These are phyloP conservation scores for Neurospora sp. DNA, from an alignment of 495 filamentous ascomycete species.

Conservation along the genomic window DNA sequence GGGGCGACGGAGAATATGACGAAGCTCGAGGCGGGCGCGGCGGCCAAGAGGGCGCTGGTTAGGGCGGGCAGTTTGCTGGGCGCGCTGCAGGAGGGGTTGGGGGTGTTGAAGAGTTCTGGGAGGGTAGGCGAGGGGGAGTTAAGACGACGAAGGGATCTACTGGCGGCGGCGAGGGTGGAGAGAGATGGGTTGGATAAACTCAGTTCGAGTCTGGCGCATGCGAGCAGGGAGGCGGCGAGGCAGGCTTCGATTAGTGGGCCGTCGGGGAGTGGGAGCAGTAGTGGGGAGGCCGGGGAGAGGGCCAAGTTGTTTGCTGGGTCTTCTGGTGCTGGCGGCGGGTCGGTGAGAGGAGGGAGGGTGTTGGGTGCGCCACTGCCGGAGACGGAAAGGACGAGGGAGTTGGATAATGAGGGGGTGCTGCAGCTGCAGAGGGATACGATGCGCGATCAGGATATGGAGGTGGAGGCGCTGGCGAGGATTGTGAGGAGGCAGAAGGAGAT, in stretches of 20 bases:
- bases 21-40: slow-evolving; percentile 56
- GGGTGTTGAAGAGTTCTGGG: slow-evolving; percentile 32
- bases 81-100: slow-evolving; percentile 63
- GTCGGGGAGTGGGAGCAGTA: slow-evolving; percentile 6
- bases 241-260: not conserved
- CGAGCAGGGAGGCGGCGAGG: slow-evolving; percentile 16
- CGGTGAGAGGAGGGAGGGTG: slow-evolving; percentile 47
- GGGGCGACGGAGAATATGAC: slow-evolving; percentile 49
- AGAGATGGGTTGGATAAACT: slow-evolving; percentile 78
- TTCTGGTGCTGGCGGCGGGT: not conserved
- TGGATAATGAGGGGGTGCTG: slow-evolving; percentile 83
- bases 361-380: slow-evolving; percentile 70
- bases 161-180: slow-evolving; percentile 71
- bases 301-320: slow-evolving; percentile 22
- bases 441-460: slow-evolving; percentile 72
- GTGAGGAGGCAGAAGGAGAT: slow-evolving; percentile 77
- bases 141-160: slow-evolving; percentile 65
- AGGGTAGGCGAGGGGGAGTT: slow-evolving; percentile 79
- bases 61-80: slow-evolving; percentile 58
- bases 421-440: slow-evolving; percentile 79
- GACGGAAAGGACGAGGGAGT: slow-evolving; percentile 75
- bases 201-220: slow-evolving; percentile 54
- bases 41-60: slow-evolving; percentile 73
- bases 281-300: slow-evolving; percentile 20
- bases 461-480: slow-evolving; percentile 65